A percentile compares a stretch with the other conserved stretches of the same genome.
Evolutionary conservation across 805 yeast species (phyloP).

Genomic region (Candida krabiensis): DNA sequence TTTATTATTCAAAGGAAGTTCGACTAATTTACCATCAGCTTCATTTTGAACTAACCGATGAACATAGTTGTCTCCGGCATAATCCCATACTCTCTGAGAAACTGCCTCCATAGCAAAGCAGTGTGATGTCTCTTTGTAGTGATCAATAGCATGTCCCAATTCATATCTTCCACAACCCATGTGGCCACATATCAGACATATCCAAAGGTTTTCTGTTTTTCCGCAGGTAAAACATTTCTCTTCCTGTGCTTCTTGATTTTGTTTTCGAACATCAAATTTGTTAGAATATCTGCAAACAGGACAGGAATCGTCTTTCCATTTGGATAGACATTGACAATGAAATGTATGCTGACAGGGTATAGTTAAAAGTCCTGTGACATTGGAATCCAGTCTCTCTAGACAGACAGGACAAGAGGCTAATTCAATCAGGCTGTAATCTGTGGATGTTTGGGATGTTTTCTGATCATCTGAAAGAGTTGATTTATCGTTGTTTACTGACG

Average conservation of each 20-base stretch:
- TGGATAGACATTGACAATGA: slow-evolving; percentile 83
- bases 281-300: slow-evolving; percentile 87
- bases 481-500: slow-evolving; percentile 11
- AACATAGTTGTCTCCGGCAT: slow-evolving; percentile 87
- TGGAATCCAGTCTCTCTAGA: slow-evolving; percentile 81
- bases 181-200: slow-evolving; percentile 86
- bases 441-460: slow-evolving; percentile 23
- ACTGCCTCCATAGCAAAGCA: slow-evolving; percentile 87
- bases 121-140: slow-evolving; percentile 74
- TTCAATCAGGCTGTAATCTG: slow-evolving; percentile 39
- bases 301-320: slow-evolving; percentile 88
- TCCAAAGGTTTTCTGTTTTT: slow-evolving; percentile 69
- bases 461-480: background rate
- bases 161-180: slow-evolving; percentile 92
- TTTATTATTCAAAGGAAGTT: slow-evolving; percentile 47
- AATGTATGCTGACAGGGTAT: slow-evolving; percentile 93
- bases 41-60: slow-evolving; percentile 84
- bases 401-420: slow-evolving; percentile 94
- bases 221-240: slow-evolving; percentile 58
- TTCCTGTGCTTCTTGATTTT: slow-evolving; percentile 28
- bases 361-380: slow-evolving; percentile 76
- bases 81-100: slow-evolving; percentile 92
- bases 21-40: slow-evolving; percentile 87
- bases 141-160: slow-evolving; percentile 81
- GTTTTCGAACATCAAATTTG: slow-evolving; percentile 21